A percentile compares a stretch with the other conserved stretches of the same genome.
Conservation (phyloP, 164 flowering plant species). For the Sextonia rubra region DNA sequence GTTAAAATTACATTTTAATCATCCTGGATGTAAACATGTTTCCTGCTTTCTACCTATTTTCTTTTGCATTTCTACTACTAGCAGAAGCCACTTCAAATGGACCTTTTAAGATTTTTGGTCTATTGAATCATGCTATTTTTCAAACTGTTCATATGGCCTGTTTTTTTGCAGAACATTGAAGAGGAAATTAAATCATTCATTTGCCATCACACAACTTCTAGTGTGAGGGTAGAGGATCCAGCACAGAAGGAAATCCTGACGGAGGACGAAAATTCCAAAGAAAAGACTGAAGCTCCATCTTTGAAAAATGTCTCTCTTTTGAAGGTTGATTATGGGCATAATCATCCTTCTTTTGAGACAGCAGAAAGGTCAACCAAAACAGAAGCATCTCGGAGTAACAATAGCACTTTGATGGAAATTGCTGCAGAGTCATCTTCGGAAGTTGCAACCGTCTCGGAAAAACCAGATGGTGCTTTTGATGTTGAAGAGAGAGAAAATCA, state of each 20-base stretch:
- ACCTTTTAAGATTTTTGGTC: no score
- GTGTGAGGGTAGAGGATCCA: neutral
- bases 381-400: neutral
- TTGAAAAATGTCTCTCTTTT: neutral
- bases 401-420: neutral
- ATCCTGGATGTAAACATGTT: no score
- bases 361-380: neutral
- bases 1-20: no score
- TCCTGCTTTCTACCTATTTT: no score
- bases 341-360: neutral
- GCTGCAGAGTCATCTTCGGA: slow-evolving; percentile 1
- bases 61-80: no score
- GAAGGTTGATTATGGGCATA: neutral
- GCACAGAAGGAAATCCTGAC: neutral
- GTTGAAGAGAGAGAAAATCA: neutral
- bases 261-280: slow-evolving; percentile 1
- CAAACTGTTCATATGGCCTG: neutral
- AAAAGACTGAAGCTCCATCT: neutral
- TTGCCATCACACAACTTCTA: neutral
- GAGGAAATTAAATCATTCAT: slow-evolving; percentile 1
- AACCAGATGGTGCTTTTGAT: neutral
- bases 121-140: neutral
- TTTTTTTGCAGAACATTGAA: neutral
- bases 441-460: neutral
- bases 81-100: no score